These are phyloP conservation scores for Noccaea caerulescens DNA, from an alignment of 345 rosid genomes.

Conservation along the genomic window DNA sequence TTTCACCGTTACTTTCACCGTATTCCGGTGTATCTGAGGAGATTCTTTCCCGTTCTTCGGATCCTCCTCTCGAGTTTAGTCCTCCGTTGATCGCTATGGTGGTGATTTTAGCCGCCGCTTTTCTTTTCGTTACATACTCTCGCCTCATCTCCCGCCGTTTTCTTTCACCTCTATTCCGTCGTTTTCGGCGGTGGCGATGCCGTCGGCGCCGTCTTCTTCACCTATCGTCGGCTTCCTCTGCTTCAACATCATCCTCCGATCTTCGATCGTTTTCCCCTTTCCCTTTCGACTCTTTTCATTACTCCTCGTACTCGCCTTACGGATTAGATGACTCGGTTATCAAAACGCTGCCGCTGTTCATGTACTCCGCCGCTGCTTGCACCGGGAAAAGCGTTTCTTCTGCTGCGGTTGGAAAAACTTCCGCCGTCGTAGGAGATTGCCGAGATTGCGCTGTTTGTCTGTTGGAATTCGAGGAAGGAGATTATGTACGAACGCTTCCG, in stretches of 20 bases:
- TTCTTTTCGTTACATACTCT: constrained; percentile 72
- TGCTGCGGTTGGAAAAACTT: constrained; percentile 29
- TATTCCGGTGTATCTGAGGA: constrained; percentile 11
- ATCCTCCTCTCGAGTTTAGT: constrained; percentile 70
- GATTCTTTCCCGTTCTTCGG: constrained; percentile 41
- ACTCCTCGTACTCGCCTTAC: constrained; percentile 62
- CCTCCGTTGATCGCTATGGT: constrained; percentile 97
- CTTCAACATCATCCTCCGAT: constrained; percentile 54
- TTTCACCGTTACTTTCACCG: constrained; percentile 12
- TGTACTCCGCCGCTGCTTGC: constrained; percentile 54
- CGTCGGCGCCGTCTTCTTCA: constrained; percentile 54
- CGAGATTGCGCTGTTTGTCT: constrained; percentile 87
- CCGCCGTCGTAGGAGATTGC: constrained; percentile 33
- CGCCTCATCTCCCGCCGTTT: constrained; percentile 80
- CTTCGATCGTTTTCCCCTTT: constrained; percentile 54
- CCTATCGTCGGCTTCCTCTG: constrained; percentile 55
- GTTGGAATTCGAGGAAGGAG: constrained; percentile 81
- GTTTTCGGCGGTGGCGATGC: constrained; percentile 51
- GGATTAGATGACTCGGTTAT: constrained; percentile 90
- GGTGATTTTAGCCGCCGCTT: constrained; percentile 76
- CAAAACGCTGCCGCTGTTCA: constrained; percentile 75
- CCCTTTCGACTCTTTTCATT: constrained; percentile 57
- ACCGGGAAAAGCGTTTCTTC: constrained; percentile 34
- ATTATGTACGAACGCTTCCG: constrained; percentile 83
- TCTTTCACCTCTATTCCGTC: constrained; percentile 51